These are phyloP conservation scores for Urochloa ruziziensis DNA, from an alignment of 176 grass and related monocot species.

Conservation along the genomic window DNA sequence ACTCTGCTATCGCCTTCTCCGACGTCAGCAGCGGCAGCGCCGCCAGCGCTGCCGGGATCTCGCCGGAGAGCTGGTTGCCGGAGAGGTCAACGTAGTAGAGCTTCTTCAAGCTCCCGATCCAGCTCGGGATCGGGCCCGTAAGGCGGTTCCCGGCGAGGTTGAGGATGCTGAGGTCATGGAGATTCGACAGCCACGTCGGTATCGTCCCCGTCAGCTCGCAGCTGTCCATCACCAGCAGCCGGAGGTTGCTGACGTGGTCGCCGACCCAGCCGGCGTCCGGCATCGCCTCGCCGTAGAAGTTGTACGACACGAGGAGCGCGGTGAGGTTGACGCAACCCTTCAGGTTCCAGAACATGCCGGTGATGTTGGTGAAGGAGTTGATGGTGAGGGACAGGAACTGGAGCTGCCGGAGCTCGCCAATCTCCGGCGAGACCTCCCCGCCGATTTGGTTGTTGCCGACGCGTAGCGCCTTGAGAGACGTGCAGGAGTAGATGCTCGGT, in stretches of 20 bases:
- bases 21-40: conserved; percentile 41
- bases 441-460: conserved; percentile 22
- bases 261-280: conserved; percentile 46
- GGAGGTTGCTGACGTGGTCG: conserved; percentile 26
- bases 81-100: conserved; percentile 58
- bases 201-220: conserved; percentile 39
- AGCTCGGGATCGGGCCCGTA: conserved; percentile 39
- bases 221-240: conserved; percentile 29
- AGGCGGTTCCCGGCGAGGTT: conserved; percentile 43
- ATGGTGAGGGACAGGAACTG: conserved; percentile 43
- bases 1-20: conserved; percentile 30
- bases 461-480: conserved; percentile 36
- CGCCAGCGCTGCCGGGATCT: conserved; percentile 39
- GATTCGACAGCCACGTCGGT: conserved; percentile 46
- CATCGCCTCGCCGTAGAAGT: conserved; percentile 51
- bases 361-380: conserved; percentile 47
- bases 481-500: conserved; percentile 45
- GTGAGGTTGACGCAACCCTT: conserved; percentile 14
- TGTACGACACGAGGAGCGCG: conserved; percentile 40
- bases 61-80: conserved; percentile 28
- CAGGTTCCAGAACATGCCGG: conserved; percentile 50
- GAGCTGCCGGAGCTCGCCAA: conserved; percentile 18
- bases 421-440: conserved; percentile 34
- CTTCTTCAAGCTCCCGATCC: conserved; percentile 38
- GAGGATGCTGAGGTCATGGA: conserved; percentile 37